These are phyloP conservation scores for Ormosia semicastrata DNA, from an alignment of 306 rosid species.

Conservation along the genomic window DNA sequence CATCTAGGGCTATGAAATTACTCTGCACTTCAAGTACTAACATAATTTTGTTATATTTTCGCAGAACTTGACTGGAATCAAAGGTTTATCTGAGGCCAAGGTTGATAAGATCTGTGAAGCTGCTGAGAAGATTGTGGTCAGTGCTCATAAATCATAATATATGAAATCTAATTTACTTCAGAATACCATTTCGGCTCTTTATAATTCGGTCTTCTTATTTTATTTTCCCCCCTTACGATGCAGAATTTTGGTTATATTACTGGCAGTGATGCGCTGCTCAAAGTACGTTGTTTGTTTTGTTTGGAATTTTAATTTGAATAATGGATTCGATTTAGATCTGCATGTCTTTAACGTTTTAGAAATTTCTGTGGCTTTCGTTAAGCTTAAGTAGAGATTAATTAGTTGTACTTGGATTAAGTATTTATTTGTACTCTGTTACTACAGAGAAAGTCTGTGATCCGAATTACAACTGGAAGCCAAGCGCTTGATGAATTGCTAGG, in stretches of 20 bases:
- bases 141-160: conserved; percentile 20
- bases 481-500: conserved; percentile 96
- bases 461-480: conserved; percentile 93
- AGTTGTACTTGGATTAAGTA: conserved; percentile 17
- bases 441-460: conserved; percentile 78
- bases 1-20: neutral
- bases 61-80: conserved; percentile 88
- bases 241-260: conserved; percentile 95
- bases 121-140: conserved; percentile 94
- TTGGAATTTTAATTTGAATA: conserved; percentile 22
- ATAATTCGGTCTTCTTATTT: neutral
- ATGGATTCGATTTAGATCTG: conserved; percentile 9
- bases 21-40: neutral
- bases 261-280: conserved; percentile 83
- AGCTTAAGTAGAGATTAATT: neutral
- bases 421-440: conserved; percentile 21
- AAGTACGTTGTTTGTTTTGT: conserved; percentile 51
- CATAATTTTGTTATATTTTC: neutral
- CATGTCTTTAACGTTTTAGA: neutral
- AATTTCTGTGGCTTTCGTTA: neutral
- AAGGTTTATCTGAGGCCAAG: conserved; percentile 96
- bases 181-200: neutral
- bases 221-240: neutral
- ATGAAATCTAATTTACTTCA: conserved; percentile 2
- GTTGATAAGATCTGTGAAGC: conserved; percentile 98